phyloP scores from a whole-genome alignment of 768 basidiomycete species.

The Coprinellus micaceus region DNA sequence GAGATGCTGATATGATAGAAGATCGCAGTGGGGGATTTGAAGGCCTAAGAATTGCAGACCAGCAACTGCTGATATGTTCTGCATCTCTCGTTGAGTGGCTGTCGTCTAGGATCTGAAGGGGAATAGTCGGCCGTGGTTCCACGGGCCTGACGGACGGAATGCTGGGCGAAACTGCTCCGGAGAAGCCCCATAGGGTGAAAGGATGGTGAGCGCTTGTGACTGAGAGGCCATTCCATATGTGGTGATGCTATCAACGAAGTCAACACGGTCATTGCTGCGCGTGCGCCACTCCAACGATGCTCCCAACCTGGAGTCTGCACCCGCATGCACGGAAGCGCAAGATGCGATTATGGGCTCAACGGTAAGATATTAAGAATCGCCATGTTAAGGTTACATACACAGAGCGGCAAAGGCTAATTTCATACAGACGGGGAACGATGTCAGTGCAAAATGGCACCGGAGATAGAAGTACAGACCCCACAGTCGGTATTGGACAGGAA shows the following conservation, averaged over 20 bases:
- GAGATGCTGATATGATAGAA: neutral
- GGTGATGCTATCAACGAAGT: no score
- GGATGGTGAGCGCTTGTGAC: neutral
- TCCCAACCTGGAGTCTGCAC: no score
- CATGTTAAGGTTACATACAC: neutral
- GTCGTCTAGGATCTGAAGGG: neutral
- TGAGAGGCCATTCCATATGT: no score
- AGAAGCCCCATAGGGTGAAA: neutral
- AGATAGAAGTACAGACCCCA: constrained; percentile 3
- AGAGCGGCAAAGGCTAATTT: neutral
- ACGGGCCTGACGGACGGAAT: neutral
- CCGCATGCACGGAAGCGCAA: no score
- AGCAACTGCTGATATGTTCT: neutral
- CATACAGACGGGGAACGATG: neutral
- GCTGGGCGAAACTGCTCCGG: neutral
- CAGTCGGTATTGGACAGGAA: neutral
- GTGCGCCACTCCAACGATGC: no score
- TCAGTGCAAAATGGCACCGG: neutral
- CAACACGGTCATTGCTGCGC: no score
- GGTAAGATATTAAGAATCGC: neutral
- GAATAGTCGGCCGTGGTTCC: neutral
- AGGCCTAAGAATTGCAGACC: neutral
- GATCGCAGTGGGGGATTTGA: neutral
- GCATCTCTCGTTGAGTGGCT: neutral
- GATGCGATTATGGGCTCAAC: no score